Evolutionary conservation across 805 yeast genomes (phyloP), one percentile per base, ranked within the genome.

Genomic region (Sugiyamaella chiloensis): DNA sequence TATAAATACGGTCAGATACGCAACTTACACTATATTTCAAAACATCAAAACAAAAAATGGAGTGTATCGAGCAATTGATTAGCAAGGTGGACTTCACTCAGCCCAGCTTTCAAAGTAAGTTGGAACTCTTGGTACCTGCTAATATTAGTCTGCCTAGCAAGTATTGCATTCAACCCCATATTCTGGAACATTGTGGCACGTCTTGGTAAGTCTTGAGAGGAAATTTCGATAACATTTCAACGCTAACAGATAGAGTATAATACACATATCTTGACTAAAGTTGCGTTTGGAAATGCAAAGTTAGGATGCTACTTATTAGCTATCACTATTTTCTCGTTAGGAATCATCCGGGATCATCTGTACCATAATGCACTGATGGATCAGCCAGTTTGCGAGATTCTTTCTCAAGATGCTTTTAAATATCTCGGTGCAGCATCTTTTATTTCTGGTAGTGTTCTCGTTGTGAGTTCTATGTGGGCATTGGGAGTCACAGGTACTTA

Each of bases 171-270:
- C 78, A 93, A 93, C 65, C 99, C 99, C 14, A 78, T 86, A 26
- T 91, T 90, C 64, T 93, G 99, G 99, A 93, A 93, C 65, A 75
- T 85, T 49, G 95, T 79, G 19, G 99, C 99, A 4, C 77, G 98
- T 58, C 60, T 78, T 23, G 72, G 72, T 68, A 52, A 27, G 70
- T 59, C n/a, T 42, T n/a, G n/a, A 26, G 12, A 8, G 8, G 12
- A 26, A 8, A 26, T 29, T 29, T 4, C 14, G n/a, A 3, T 3
- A 16, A 29, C 14, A 16, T 14, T 5, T 3, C 32, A 29, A 14
- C 14, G n/a, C 32, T 29, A 29, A 29, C 32, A n/a, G n/a, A n/a
- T 23, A 56, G 98, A 93, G 64, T 87, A 87, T 73, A 79, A 79
- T 51, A 80, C 87, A 12, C 85, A 85, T 56, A 59, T 85, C 45